These are phyloP conservation scores for Notholithocarpus densiflorus DNA, from an alignment of 306 rosid genomes.

Conservation along the genomic window DNA sequence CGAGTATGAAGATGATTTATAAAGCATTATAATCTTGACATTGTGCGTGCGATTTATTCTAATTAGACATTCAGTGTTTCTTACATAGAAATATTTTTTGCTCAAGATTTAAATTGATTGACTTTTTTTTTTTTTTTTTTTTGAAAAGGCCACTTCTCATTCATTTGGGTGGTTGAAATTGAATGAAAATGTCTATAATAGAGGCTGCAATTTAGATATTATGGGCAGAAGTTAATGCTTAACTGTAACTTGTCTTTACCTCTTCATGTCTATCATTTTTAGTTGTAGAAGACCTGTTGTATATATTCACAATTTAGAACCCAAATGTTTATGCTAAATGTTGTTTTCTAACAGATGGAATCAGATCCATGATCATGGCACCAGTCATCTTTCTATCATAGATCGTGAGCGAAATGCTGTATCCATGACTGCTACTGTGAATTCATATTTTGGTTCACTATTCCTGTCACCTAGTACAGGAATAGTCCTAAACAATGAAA, in stretches of 20 bases:
- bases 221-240: not conserved
- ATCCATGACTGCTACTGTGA: constrained; percentile 77
- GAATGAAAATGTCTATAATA: not conserved
- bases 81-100: not conserved
- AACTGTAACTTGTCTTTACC: not conserved
- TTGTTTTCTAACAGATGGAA: constrained; percentile 52
- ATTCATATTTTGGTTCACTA: constrained; percentile 63
- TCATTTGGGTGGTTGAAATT: not conserved
- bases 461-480: constrained; percentile 74
- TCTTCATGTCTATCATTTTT: not conserved
- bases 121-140: not conserved
- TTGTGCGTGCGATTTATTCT: not conserved
- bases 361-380: constrained; percentile 77
- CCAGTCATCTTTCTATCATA: constrained; percentile 65
- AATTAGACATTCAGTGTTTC: not conserved
- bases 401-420: constrained; percentile 61
- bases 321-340: not conserved
- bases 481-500: constrained; percentile 81
- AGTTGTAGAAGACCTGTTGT: not conserved
- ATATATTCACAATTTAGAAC: not conserved
- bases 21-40: not conserved
- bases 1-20: not conserved
- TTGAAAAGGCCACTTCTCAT: not conserved
- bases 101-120: not conserved
- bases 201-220: not conserved